Evolutionary conservation across 768 basidiomycete genomes (phyloP).

Genomic region (Harrya chromipes): DNA sequence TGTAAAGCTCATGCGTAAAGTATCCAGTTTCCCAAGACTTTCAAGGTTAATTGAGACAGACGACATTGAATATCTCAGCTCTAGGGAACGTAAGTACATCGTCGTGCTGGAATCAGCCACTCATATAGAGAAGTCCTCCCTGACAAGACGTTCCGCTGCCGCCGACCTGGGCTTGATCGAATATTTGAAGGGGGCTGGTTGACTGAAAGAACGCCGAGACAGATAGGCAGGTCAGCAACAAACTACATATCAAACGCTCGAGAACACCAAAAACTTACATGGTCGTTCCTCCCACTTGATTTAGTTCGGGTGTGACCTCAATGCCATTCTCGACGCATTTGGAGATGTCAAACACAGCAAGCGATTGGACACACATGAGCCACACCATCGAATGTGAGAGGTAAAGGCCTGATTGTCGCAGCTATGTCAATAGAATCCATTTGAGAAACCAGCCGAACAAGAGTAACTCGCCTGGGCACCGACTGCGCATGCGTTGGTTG

Average conservation of each 20-base stretch:
- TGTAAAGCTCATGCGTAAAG: no score
- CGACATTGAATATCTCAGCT: no score
- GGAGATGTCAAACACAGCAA: conserved; percentile 43
- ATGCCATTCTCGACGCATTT: conserved; percentile 39
- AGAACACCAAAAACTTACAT: conserved; percentile 3
- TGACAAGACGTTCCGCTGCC: background rate
- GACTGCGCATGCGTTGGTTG: background rate
- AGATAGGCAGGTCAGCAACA: background rate
- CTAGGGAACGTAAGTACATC: no score
- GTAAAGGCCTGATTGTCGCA: conserved; percentile 18
- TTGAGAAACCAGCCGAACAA: no score
- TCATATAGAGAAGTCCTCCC: background rate
- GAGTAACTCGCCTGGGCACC: conserved; percentile 10
- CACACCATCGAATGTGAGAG: conserved; percentile 27
- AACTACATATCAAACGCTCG: no score
- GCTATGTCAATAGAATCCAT: no score
- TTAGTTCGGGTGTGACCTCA: conserved; percentile 44
- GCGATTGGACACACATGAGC: conserved; percentile 29
- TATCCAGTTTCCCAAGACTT: no score
- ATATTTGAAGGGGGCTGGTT: conserved; percentile 12
- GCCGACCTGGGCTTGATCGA: conserved; percentile 9
- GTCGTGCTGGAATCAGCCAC: no score
- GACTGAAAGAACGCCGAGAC: background rate
- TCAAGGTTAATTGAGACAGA: no score
- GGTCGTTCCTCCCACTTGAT: conserved; percentile 16